Percentiles rank a stretch among this genome's conserved stretches.
Evolutionary conservation across 495 filamentous ascomycete genomes (phyloP).

Genomic region (Hypoxylon fuscum): DNA sequence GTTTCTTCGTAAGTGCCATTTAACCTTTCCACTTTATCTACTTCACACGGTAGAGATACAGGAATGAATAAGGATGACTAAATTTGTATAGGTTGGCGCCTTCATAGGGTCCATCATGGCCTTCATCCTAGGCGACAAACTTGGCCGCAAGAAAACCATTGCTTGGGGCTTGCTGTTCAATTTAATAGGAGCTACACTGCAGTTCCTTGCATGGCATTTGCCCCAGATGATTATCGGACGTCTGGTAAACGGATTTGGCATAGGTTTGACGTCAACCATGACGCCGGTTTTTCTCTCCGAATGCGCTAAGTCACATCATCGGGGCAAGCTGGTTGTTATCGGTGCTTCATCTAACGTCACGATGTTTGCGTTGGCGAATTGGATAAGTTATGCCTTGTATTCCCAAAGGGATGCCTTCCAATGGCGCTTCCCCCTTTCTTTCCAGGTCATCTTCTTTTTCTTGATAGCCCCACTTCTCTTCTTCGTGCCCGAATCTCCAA

Average conservation of each 20-base stretch:
- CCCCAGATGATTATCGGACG: constrained; percentile 69
- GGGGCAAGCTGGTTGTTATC: constrained; percentile 53
- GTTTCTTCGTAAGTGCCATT: constrained; percentile 56
- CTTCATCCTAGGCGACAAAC: constrained; percentile 49
- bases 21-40: constrained; percentile 31
- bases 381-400: constrained; percentile 52
- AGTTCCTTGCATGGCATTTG: constrained; percentile 44
- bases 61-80: constrained; percentile 34
- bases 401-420: constrained; percentile 47
- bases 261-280: constrained; percentile 67
- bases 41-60: constrained; percentile 29
- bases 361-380: constrained; percentile 46
- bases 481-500: constrained; percentile 49
- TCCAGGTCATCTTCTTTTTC: constrained; percentile 58
- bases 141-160: constrained; percentile 65
- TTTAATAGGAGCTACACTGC: constrained; percentile 61
- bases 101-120: constrained; percentile 51
- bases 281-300: constrained; percentile 69
- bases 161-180: constrained; percentile 66
- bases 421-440: constrained; percentile 62
- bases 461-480: constrained; percentile 49
- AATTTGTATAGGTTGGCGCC: constrained; percentile 42
- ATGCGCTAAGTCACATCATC: constrained; percentile 58
- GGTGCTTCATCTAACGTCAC: constrained; percentile 38
- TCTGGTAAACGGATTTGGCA: constrained; percentile 72